Evolutionary conservation across 2,329 filamentous ascomycete species (phyloP), one percentile per base, ranked within the genome.

Genomic region (Periglandula ipomoeae): DNA sequence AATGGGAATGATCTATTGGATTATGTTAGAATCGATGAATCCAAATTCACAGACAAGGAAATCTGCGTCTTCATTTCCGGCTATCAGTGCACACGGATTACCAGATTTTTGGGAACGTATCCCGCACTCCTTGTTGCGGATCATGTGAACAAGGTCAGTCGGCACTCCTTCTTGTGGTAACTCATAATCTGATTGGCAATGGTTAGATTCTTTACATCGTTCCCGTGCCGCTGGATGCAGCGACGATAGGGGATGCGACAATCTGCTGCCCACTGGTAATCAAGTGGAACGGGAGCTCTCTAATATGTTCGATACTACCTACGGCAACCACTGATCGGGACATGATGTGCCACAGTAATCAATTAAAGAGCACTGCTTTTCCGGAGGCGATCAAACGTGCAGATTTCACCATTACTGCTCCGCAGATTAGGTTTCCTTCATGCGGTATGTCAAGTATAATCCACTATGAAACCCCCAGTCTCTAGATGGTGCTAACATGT

Each of bases 11-110:
- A 53, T 41, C 44, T 55, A n/a, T 32, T 55, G 3, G 49, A 50
- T 17, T 52, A 48, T 23, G 47, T 55, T 38, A 48, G 38, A 42
- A 44, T 55, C 17, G 17, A 53, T 27, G 38, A 48, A 26, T 40
- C 45, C 7, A 42, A 5, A 8, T 38, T 55, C 19, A 52, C 51
- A 11, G 34, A 49, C 5, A 50, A 50, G 37, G 49, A 55, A 35
- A 48, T 53, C 15, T 50, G 53, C 20, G 51, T 55, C 22, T 55
- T 55, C 32, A 55, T 55, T 17, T 55, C 53, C 15, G 53, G 53
- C 10, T 55, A 46, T 26, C 44, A 35, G n/a, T 39, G 5, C 1
- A 52, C 50, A 2, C 6, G 47, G 2, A 56, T 56, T 32, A 52
- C 50, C 1, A 43, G 49, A n/a, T 56, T 54, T 34, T 34, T 49